Base-by-base conservation (phyloP, 495 filamentous ascomycete genomes). In the Jackrogersella multiformis region DNA sequence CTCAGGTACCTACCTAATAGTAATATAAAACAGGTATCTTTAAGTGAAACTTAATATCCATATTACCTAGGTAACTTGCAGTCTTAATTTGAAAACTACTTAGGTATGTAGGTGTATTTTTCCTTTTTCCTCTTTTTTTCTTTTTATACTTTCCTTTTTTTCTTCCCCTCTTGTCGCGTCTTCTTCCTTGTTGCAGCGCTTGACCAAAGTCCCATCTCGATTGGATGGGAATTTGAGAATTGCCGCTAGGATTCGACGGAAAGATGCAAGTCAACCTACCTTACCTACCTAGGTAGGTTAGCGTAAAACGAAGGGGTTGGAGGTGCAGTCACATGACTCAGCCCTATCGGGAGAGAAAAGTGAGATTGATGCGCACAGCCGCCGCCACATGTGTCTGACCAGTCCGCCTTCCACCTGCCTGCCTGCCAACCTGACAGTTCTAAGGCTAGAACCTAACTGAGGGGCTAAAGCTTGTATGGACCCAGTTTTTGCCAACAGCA, bases 291-390 rank as follows among this genome's bases (percentile, higher is more conserved):
- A 51, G 52, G 49, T 24, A 38, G n/a, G 32, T 48, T 66, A 66
- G 53, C 57, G 65, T 28, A 13, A 53, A 53, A 48, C 9, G 45
- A 30, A n/a, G 54, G 48, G 10, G 24, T 10, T 18, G n/a, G 7
- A n/a, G 13, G 18, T n/a, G n/a, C n/a, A n/a, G n/a, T 75, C 73
- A 75, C 73, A 72, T 75, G 73, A 75, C 58, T 73, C 73, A 73
- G 73, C 72, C 72, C 70, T 73, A 72, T 66, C 53, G 62, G 63
- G 61, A 59, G 42, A 41, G 42, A 42, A 51, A 18, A 36, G 44
- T 44, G 55, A 61, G 51, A 34, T 45, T 65, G 32, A 48, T 42
- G 20, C 36, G 56, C 51, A 64, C 54, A 64, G 60, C 66, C 61
- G 34, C 35, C 55, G 60, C 66, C 58, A 68, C 65, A 69, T 51